phyloP scores from a whole-genome alignment of 2,329 filamentous ascomycete species.

The Fusarium sp. region DNA sequence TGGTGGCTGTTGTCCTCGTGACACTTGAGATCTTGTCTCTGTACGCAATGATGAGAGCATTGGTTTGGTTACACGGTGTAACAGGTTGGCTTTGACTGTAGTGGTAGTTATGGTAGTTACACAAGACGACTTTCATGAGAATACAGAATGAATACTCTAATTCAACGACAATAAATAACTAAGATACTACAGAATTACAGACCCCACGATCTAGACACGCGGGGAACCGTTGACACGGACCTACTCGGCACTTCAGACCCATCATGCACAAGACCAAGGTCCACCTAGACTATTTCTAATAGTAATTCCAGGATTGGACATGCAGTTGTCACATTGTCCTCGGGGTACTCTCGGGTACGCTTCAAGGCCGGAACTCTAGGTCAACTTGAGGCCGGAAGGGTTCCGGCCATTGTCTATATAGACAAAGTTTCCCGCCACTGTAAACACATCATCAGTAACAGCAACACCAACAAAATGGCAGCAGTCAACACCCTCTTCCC shows the following conservation, averaged over 20 bases:
- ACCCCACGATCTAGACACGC: not conserved
- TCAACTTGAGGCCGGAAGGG: slow-evolving; percentile 17
- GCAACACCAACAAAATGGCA: slow-evolving; percentile 25
- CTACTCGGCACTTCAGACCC: not conserved
- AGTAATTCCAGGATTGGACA: slow-evolving; percentile 18
- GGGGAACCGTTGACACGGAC: not conserved
- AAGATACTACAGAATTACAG: not conserved
- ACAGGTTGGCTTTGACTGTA: not conserved
- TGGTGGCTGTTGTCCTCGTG: slow-evolving; percentile 12
- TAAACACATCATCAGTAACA: not conserved
- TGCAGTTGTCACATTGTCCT: slow-evolving; percentile 5
- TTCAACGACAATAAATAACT: not conserved
- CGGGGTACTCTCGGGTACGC: slow-evolving; percentile 31
- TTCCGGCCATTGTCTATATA: slow-evolving; percentile 40
- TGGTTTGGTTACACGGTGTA: not conserved
- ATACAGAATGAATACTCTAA: not conserved
- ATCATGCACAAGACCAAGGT: slow-evolving; percentile 10
- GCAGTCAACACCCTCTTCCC: slow-evolving; percentile 37
- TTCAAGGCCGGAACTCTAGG: not conserved
- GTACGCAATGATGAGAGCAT: not conserved
- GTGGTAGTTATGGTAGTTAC: not conserved
- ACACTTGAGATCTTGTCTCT: not conserved
- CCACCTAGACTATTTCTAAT: slow-evolving; percentile 35
- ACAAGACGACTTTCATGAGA: not conserved
- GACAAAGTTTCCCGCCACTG: slow-evolving; percentile 1